Evolutionary conservation across 164 flowering plant genomes (phyloP), one percentile per base, ranked within the genome.

Genomic region (Vitis labrusca): DNA sequence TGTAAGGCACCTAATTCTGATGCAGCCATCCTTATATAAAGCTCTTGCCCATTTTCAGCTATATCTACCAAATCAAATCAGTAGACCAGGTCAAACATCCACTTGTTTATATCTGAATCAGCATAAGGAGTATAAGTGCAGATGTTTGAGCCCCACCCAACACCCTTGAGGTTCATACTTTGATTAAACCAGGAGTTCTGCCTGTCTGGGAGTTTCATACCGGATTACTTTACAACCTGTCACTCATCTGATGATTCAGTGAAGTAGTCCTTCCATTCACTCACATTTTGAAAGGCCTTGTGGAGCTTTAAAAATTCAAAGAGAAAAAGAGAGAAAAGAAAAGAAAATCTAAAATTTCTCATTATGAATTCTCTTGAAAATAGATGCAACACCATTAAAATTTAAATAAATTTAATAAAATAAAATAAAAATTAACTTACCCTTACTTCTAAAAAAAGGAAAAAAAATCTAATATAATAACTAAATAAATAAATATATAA

Each of bases 241-340:
- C 89, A 85, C 0, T 70, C 66, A 8, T 59, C 10, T 2, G 32
- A 78, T 3, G 53, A 64, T 16, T 51, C 76, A 0, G 88, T 23
- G 90, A 10, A 12, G 53, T 51, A 89, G 88, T 1, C 87, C 83
- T 2, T 51, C 2, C 72, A 86, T 29, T 67, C 90, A 86, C 10
- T 30, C 23, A 59, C 91, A 89, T 0, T 23, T 53, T 8, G 0
- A 74, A 72, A 13, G 64, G 23, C 55, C 81, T 78, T 10, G 82
- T 14, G 6, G 23, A 19, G 0, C 23, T 19, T 19, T 19, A 23
- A 23, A 23, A 23, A 23, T 23, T 23, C 27, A 23, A 23, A 23
- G 27, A 23, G 2, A 23, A 23, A 23, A 23, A 23, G 27, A 23
- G 27, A 1, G 2, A 23, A 23, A 23, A 23, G 27, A 23, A 23